Base-by-base conservation (phyloP, 352 stramenopile genomes). In the Globisporangium nagaii region DNA sequence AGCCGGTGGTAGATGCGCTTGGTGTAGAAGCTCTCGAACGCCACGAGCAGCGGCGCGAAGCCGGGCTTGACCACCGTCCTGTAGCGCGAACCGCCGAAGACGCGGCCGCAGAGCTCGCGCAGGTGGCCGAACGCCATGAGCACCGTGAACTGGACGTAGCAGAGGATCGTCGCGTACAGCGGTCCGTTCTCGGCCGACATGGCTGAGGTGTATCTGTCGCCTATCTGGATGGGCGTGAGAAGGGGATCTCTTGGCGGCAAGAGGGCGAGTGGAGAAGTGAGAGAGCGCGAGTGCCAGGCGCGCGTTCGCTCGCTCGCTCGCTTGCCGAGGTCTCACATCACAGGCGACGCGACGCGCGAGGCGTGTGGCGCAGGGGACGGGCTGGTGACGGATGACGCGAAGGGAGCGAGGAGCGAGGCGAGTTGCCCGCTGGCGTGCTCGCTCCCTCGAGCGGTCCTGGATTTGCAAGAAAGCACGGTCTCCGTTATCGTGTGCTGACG, bases 11-110 rank as follows among this genome's bases (percentile, higher is more conserved):
- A 98, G 2, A 98, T 53, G 20, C 93, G 71, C 13, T 93, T 63
- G 0, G 85, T 97, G 66, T 97, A 98, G 56, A 98, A 98, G 64
- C 96, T 97, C 56, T 98, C 94, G 71, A 82, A 97, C 8, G 71
- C 81, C 43, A 96, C 90, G 54, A 98, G 76, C 2, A 98, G 70
- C 4, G 86, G 75, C 11, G 90, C 84, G 58, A 82, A 96, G 4
- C 70, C 79, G 5, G 30, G 48, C 17, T 56, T 60, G n/a, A 40
- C 25, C 17, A 24, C 24, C 20, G 30, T 50, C 11, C 69, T 50
- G 57, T 78, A 78, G 15, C 69, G 60, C 45, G 67, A 76, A 32
- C 48, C 44, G 22, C 69, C 69, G 10, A 56, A 65, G 39, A 75
- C 41, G 20, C 46, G 52, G 31, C 63, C 68, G 49, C 46, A 56